phyloP scores from a whole-genome alignment of 352 stramenopile species.

The Lagenidium giganteum region DNA sequence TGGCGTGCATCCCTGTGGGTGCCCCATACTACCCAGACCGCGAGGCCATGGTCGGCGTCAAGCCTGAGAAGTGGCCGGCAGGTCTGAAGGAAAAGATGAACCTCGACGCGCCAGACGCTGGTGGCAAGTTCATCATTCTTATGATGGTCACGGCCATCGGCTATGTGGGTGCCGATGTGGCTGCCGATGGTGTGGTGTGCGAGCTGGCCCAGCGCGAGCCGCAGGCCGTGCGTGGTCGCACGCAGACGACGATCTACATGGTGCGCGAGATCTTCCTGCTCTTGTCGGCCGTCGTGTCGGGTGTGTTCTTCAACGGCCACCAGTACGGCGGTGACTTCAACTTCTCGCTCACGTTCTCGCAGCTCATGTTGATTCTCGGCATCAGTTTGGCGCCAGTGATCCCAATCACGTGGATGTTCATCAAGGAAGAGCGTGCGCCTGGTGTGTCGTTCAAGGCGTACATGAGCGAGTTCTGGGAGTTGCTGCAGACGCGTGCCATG shows the following conservation, averaged over 20 bases:
- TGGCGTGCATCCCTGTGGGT: slow-evolving; percentile 12
- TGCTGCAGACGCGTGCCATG: slow-evolving; percentile 11
- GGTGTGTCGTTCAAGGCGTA: slow-evolving; percentile 7
- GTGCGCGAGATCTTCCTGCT: slow-evolving; percentile 36
- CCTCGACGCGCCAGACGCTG: slow-evolving; percentile 22
- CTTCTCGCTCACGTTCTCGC: slow-evolving; percentile 35
- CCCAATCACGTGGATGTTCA: slow-evolving; percentile 11
- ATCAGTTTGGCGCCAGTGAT: slow-evolving; percentile 17
- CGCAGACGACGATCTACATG: slow-evolving; percentile 47
- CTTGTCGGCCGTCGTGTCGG: slow-evolving; percentile 30
- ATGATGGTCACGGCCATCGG: slow-evolving; percentile 48
- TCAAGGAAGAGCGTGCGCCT: slow-evolving; percentile 16
- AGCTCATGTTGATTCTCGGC: slow-evolving; percentile 38
- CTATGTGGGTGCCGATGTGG: slow-evolving; percentile 47
- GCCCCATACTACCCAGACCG: slow-evolving; percentile 23
- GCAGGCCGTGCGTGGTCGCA: slow-evolving; percentile 43
- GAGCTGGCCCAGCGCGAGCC: slow-evolving; percentile 53
- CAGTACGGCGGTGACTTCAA: slow-evolving; percentile 41
- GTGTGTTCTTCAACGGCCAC: slow-evolving; percentile 43
- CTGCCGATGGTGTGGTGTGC: slow-evolving; percentile 43
- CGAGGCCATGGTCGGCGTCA: neutral
- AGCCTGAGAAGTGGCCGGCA: neutral
- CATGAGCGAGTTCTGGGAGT: slow-evolving; percentile 2
- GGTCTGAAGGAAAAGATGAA: slow-evolving; percentile 2
- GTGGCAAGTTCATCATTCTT: slow-evolving; percentile 42